Evolutionary conservation across 73 alveolate genomes (phyloP).

Genomic region (Stentor coeruleus): DNA sequence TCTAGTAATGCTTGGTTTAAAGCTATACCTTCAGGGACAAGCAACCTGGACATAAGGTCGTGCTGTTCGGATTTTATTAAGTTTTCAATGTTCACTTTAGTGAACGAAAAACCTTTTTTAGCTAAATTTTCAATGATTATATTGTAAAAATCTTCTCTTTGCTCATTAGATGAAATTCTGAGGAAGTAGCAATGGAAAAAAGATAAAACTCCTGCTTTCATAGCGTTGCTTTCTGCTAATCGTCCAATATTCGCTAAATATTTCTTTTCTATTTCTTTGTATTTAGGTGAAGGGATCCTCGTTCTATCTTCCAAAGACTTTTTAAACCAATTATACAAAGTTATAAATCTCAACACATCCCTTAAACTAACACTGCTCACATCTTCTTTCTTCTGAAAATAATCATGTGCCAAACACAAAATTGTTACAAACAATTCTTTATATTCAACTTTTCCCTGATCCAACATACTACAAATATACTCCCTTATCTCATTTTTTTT

Average conservation of each 20-base stretch:
- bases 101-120: not conserved
- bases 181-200: constrained; percentile 52
- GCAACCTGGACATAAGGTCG: constrained; percentile 37
- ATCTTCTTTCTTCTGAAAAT: constrained; percentile 45
- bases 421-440: constrained; percentile 33
- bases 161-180: constrained; percentile 33
- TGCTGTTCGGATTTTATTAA: constrained; percentile 35
- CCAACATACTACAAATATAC: constrained; percentile 52
- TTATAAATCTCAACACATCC: constrained; percentile 63
- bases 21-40: constrained; percentile 58
- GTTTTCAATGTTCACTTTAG: not conserved
- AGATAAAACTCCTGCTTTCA: constrained; percentile 45
- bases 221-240: not conserved
- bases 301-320: constrained; percentile 37
- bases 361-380: constrained; percentile 63
- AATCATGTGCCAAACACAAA: constrained; percentile 46
- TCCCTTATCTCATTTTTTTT: constrained; percentile 41
- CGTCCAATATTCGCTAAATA: not conserved
- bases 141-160: constrained; percentile 35
- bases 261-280: constrained; percentile 35
- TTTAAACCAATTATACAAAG: constrained; percentile 52
- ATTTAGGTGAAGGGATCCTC: constrained; percentile 31
- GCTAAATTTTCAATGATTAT: constrained; percentile 28
- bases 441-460: not conserved
- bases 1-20: constrained; percentile 51